These are phyloP conservation scores for Mortierella hygrophila DNA, from an alignment of 192 early-diverging fungal species.

Conservation along the genomic window DNA sequence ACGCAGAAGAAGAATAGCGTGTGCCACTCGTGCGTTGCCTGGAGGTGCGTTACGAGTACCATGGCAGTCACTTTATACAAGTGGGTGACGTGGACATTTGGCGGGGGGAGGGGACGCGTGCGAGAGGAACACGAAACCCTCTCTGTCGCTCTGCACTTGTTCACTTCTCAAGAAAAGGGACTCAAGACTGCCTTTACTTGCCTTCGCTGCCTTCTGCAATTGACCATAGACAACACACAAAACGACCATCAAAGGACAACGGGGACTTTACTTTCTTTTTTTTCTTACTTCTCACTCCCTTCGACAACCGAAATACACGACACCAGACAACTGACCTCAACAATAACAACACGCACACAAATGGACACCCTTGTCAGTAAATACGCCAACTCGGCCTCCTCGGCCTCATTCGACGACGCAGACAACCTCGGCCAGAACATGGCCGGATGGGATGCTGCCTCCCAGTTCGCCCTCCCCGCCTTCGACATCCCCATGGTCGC, in stretches of 20 bases:
- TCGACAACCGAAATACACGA: not conserved
- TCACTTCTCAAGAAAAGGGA: not conserved
- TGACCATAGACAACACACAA: not conserved
- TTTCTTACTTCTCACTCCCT: not conserved
- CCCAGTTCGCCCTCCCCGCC: constrained; percentile 63
- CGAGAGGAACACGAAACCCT: constrained; percentile 6
- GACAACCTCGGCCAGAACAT: constrained; percentile 37
- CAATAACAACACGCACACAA: not conserved
- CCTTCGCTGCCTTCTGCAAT: not conserved
- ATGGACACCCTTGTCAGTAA: constrained; percentile 59
- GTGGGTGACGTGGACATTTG: constrained; percentile 35
- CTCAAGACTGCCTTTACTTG: not conserved
- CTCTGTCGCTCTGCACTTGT: not conserved
- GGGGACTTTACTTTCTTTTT: not conserved
- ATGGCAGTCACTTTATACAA: constrained; percentile 17
- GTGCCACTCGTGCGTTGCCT: not conserved
- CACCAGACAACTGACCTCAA: not conserved
- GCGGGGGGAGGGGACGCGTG: constrained; percentile 14
- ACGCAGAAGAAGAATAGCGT: constrained; percentile 5
- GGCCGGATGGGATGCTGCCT: constrained; percentile 62
- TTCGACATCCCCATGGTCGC: constrained; percentile 70
- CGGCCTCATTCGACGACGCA: constrained; percentile 33
- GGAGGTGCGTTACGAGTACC: constrained; percentile 32
- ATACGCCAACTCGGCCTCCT: constrained; percentile 41
- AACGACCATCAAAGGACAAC: not conserved